Evolutionary conservation across 257 asterid species (phyloP), one percentile per base, ranked within the genome.

Genomic region (Echium plantagineum): DNA sequence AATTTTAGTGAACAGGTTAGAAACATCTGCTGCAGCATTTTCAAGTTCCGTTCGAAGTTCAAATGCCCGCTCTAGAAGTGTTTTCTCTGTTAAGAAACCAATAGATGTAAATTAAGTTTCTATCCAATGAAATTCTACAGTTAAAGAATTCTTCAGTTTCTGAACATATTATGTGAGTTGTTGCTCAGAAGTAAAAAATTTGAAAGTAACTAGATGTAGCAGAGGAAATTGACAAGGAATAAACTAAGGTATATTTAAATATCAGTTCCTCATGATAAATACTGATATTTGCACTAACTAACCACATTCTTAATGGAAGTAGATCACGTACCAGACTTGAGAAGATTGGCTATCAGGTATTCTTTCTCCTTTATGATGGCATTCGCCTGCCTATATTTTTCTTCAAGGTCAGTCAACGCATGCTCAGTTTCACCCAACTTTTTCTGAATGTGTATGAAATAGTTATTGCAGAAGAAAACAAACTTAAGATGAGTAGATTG

Each of bases 321-420:
- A n/a, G n/a, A n/a, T n/a, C n/a, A n/a, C n/a, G n/a, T n/a, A n/a
- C n/a, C 99, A 53, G 97, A 93, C 66, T 85, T 93, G 2, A 93
- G 88, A 77, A 93, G 97, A 74, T 78, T 86, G 75, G 90, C 75
- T 81, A 93, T 86, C 65, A 93, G 72, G 78, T 71, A 93, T 61
- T 93, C 97, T 82, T 93, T 93, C 69, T 93, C 99, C 69, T 84
- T 93, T 62, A 93, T 93, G 52, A 85, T 86, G 68, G 90, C 83
- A 71, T 83, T 93, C 59, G 99, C 97, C 77, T 81, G 90, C 66
- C 88, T 80, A 62, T 84, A 94, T 71, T 75, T 86, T 72, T 83
- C 99, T 74, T 86, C 99, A 42, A 93, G 96, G 83, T 86, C 97
- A 78, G 84, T 82, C 82, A 93, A 72, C 52, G 80, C 75, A 65